Percentiles rank a stretch among this genome's conserved stretches.
Conservation (phyloP, 805 yeast species). For the Zygoascus flipseniorum region DNA sequence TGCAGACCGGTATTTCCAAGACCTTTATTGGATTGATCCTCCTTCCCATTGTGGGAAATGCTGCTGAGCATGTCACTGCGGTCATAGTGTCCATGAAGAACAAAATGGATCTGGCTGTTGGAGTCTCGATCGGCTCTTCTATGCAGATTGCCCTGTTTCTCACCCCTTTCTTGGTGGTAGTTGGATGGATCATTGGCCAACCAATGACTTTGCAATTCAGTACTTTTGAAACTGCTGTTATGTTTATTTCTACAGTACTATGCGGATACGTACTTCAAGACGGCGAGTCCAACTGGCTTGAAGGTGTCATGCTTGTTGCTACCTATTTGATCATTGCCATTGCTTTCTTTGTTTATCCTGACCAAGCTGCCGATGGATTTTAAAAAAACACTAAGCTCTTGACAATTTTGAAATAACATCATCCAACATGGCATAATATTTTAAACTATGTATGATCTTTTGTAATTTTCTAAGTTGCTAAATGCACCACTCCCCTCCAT, state of each 20-base stretch:
- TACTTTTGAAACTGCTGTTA: constrained; percentile 86
- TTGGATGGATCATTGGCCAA: constrained; percentile 87
- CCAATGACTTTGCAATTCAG: constrained; percentile 92
- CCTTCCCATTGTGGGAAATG: constrained; percentile 95
- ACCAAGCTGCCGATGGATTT: not conserved
- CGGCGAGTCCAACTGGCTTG: constrained; percentile 95
- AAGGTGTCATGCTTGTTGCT: constrained; percentile 85
- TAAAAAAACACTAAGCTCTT: not conserved
- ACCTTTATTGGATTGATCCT: constrained; percentile 91
- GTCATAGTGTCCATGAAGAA: constrained; percentile 90
- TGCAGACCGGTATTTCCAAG: constrained; percentile 76
- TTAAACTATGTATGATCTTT: not conserved
- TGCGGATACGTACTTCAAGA: constrained; percentile 82
- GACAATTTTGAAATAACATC: not conserved
- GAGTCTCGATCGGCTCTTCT: constrained; percentile 94
- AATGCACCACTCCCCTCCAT: no score
- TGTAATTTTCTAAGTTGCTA: not conserved
- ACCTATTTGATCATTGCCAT: constrained; percentile 82
- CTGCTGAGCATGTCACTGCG: constrained; percentile 98
- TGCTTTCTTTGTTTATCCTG: constrained; percentile 88
- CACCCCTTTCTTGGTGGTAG: constrained; percentile 87
- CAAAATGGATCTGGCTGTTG: constrained; percentile 95
- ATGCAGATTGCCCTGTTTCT: constrained; percentile 92
- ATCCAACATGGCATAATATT: not conserved
- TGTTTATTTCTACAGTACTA: constrained; percentile 83